These are phyloP conservation scores for Cichorium intybus DNA, from an alignment of 140 eudicot species.

Conservation along the genomic window DNA sequence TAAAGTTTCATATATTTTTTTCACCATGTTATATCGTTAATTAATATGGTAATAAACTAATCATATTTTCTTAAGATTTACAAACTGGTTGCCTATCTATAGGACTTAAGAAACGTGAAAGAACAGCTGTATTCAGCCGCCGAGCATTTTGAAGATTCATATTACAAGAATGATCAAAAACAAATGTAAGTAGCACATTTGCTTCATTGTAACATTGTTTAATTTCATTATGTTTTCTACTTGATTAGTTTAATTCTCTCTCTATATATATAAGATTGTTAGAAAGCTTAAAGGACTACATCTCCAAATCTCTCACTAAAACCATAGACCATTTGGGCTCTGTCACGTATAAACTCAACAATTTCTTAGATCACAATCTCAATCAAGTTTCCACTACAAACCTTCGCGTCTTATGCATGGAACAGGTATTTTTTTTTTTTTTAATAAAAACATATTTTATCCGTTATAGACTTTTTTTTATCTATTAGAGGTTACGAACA, in stretches of 20 bases:
- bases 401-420: constrained; percentile 45
- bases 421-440: constrained; percentile 42
- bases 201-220: background rate
- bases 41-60: background rate
- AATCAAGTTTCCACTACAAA: constrained; percentile 39
- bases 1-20: background rate
- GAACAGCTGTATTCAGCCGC: constrained; percentile 82
- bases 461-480: background rate
- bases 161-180: constrained; percentile 53
- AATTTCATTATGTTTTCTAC: background rate
- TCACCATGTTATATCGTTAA: background rate
- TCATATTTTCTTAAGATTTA: no score
- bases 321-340: constrained; percentile 89
- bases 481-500: constrained; percentile 45
- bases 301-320: constrained; percentile 56
- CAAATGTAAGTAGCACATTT: constrained; percentile 45
- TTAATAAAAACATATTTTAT: background rate
- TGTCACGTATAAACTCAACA: constrained; percentile 51
- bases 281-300: constrained; percentile 60
- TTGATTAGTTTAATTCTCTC: constrained; percentile 1
- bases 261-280: constrained; percentile 38
- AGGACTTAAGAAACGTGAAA: constrained; percentile 83
- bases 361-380: constrained; percentile 53
- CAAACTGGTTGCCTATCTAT: background rate
- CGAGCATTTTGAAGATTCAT: constrained; percentile 70